phyloP scores from a whole-genome alignment of 768 basidiomycete genomes.

The Termitomyces sp. region DNA sequence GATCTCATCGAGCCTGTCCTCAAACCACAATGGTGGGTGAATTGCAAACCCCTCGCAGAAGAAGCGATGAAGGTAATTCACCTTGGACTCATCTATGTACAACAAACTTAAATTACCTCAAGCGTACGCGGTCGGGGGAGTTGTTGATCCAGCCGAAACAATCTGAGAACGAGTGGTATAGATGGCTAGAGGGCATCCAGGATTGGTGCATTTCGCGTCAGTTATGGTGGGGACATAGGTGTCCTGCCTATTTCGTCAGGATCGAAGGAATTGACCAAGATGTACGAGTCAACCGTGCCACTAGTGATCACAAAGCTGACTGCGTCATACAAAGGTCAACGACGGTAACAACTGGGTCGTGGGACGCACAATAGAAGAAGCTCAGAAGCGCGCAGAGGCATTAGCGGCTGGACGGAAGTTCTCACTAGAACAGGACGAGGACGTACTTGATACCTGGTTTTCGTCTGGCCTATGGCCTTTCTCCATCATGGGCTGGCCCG shows the following conservation, averaged over 20 bases:
- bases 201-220: constrained; percentile 99
- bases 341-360: constrained; percentile 90
- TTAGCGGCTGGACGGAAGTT: constrained; percentile 66
- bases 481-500: constrained; percentile 96
- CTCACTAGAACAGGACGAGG: constrained; percentile 86
- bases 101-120: background rate
- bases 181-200: constrained; percentile 92
- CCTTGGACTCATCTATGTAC: background rate
- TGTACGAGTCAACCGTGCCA: constrained; percentile 29
- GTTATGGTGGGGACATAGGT: constrained; percentile 98
- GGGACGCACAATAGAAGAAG: constrained; percentile 73
- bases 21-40: constrained; percentile 99
- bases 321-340: constrained; percentile 38
- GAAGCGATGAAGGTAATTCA: constrained; percentile 72
- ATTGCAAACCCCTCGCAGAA: constrained; percentile 85
- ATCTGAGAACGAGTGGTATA: constrained; percentile 92
- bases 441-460: constrained; percentile 99
- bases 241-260: constrained; percentile 88
- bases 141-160: constrained; percentile 75
- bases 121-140: constrained; percentile 90
- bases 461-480: constrained; percentile 97
- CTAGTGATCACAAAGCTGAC: background rate
- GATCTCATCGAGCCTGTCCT: constrained; percentile 93
- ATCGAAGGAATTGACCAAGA: constrained; percentile 74
- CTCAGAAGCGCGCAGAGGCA: constrained; percentile 63